Evolutionary conservation across 2,329 filamentous ascomycete species (phyloP), one percentile per base, ranked within the genome.

Genomic region (Xylaria multiplex): DNA sequence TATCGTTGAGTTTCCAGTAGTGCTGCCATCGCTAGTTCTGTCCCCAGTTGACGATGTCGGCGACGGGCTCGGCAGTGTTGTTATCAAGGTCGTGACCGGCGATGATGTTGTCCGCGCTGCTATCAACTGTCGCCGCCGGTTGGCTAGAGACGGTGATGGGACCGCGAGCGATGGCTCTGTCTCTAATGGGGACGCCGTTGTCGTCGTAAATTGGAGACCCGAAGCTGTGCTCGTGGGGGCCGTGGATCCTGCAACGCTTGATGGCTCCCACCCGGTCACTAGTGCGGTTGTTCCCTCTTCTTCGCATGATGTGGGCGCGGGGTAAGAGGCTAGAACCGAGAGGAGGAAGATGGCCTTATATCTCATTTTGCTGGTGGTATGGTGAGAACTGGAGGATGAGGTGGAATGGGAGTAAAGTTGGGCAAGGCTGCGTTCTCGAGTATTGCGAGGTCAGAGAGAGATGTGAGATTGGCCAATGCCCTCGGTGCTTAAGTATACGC

Each of bases 51-150:
- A 37, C 16, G 24, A 13, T 2, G n/a, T 13, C 4, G 57, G 52
- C 3, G 30, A n/a, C 1, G 52, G 43, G 4, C 16, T 37, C 6
- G 54, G 40, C 1, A 46, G 37, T 16, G 46, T 52, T 5, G 46
- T n/a, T n/a, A 45, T 40, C 30, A 45, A 42, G 2, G 30, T 22
- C 2, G 40, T 1, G 14, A 40, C 9, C 3, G 13, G 49, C 35
- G 62, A 24, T 16, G 56, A 27, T n/a, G 57, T 40, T 27, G 62
- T 59, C 9, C 45, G 32, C 14, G 56, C 37, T 22, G 63, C 63
- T 46, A 48, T 57, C 8, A 8, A 5, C n/a, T 59, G 55, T 2
- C 32, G 55, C 7, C 42, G 55, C 6, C 42, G 42, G 48, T 35
- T 16, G 40, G 42, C 2, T 19, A 37, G 14, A n/a, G 16, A 19